Conservation (phyloP, 2,329 filamentous ascomycete genomes). For the Claviceps lovelessii region DNA sequence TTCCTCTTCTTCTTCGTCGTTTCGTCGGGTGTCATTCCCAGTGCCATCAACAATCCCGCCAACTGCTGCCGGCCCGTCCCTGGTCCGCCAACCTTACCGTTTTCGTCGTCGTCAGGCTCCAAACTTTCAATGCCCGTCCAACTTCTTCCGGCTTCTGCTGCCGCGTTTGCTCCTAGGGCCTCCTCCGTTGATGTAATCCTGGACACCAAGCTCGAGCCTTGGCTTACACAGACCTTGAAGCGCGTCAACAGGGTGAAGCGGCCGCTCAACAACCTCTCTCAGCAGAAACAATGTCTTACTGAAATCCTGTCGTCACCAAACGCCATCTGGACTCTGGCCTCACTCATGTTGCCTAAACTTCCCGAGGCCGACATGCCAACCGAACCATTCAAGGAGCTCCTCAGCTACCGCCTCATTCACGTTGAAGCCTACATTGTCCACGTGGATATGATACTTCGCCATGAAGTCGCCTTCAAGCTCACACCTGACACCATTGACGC, state of each 20-base stretch:
- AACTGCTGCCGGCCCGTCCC: background rate
- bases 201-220: slow-evolving; percentile 81
- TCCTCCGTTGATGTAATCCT: slow-evolving; percentile 91
- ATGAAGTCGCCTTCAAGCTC: slow-evolving; percentile 96
- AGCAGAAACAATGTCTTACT: slow-evolving; percentile 89
- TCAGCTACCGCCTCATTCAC: slow-evolving; percentile 87
- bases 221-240: slow-evolving; percentile 93
- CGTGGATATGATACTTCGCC: slow-evolving; percentile 95
- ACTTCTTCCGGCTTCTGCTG: slow-evolving; percentile 86
- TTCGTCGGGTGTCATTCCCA: too few relatives aligned
- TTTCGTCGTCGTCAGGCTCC: background rate
- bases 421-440: slow-evolving; percentile 96
- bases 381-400: slow-evolving; percentile 74
- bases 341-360: slow-evolving; percentile 80
- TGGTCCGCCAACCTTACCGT: background rate
- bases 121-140: slow-evolving; percentile 64
- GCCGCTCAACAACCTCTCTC: slow-evolving; percentile 88
- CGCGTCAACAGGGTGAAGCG: slow-evolving; percentile 94
- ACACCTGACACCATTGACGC: slow-evolving; percentile 87
- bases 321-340: slow-evolving; percentile 89
- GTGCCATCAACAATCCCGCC: background rate
- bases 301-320: slow-evolving; percentile 81
- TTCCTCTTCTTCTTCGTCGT: too few relatives aligned
- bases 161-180: slow-evolving; percentile 81
- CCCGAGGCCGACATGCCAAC: slow-evolving; percentile 72